Evolutionary conservation across 2,329 filamentous ascomycete genomes (phyloP), one percentile per base, ranked within the genome.

Genomic region (Beauveria sp.): DNA sequence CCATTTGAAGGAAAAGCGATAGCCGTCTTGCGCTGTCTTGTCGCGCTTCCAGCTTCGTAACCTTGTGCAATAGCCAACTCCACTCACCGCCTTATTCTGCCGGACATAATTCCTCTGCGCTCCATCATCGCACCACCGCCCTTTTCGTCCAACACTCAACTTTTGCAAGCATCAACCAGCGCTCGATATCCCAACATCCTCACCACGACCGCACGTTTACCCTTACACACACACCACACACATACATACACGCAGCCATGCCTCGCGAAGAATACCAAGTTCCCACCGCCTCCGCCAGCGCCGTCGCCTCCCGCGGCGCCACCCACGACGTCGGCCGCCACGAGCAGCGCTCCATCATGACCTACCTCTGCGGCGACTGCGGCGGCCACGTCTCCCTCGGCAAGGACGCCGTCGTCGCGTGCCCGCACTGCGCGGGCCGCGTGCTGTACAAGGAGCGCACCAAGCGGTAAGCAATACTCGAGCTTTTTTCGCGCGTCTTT

Each of bases 381-480:
- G 76, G 76, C 54, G 72, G 72, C 59, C 71, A 69, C 70, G 73
- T 75, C 64, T 72, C 72, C 61, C 74, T 77, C 66, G 68, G 69
- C 63, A 75, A 76, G 70, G 77, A 79, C 63, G 83, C 82, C 54
- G 80, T 85, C n/a, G 75, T 77, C 55, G 75, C 75, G 24, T 77
- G 76, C 67, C 73, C 75, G 62, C 75, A 77, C 65, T 99, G 95
- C 75, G 95, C 95, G 8, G 95, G 96, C 71, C 88, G 95, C 67
- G 92, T 99, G 64, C 78, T 99, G 67, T 98, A 98, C 79, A 99
- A 99, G 85, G 91, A 97, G 84, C 80, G 95, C 72, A 99, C 95
- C 50, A 97, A 96, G 83, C 86, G 95, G 95, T 97, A 74, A 76
- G 88, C 78, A 63, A 57, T 51, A 16, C 42, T 42, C 3, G 12